These are phyloP conservation scores for Exophiala alcalophila DNA, from an alignment of 2,329 filamentous ascomycete genomes.

Conservation along the genomic window DNA sequence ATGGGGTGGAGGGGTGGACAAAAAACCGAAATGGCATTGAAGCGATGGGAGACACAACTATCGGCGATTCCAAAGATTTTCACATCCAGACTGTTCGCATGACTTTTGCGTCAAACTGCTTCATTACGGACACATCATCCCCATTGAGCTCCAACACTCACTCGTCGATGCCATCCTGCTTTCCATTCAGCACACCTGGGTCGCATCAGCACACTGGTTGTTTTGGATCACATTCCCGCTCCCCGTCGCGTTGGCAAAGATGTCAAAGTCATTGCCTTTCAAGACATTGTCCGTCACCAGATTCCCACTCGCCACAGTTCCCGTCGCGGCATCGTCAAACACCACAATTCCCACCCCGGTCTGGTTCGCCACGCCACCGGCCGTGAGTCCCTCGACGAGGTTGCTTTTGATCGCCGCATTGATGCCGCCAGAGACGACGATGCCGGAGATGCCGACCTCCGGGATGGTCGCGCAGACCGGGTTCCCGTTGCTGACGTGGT, in stretches of 20 bases:
- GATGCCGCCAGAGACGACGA: conserved; percentile 7
- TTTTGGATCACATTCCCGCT: conserved; percentile 18
- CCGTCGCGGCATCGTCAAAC: conserved; percentile 9
- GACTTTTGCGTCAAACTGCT: too few species aligned
- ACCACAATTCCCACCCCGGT: conserved; percentile 9
- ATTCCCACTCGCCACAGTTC: conserved; percentile 7
- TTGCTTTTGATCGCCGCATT: conserved; percentile 14
- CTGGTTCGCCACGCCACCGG: conserved; percentile 1
- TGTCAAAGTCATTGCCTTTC: conserved; percentile 19
- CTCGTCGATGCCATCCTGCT: too few species aligned
- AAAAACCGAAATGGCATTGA: too few species aligned
- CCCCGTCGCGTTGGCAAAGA: conserved; percentile 18
- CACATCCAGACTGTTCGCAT: too few species aligned
- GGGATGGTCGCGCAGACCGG: conserved; percentile 8
- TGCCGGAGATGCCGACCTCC: neutral
- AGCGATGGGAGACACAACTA: too few species aligned
- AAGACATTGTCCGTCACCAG: conserved; percentile 17
- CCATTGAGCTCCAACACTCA: too few species aligned
- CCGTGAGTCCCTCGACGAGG: conserved; percentile 12
- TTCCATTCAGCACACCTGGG: conserved; percentile 11
- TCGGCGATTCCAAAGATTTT: too few species aligned
- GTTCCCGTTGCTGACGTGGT: conserved; percentile 13
- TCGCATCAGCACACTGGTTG: conserved; percentile 21
- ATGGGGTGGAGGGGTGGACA: too few species aligned
- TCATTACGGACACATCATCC: too few species aligned